Evolutionary conservation across 345 rosid genomes (phyloP).

Genomic region (Citrus mangshanensis): DNA sequence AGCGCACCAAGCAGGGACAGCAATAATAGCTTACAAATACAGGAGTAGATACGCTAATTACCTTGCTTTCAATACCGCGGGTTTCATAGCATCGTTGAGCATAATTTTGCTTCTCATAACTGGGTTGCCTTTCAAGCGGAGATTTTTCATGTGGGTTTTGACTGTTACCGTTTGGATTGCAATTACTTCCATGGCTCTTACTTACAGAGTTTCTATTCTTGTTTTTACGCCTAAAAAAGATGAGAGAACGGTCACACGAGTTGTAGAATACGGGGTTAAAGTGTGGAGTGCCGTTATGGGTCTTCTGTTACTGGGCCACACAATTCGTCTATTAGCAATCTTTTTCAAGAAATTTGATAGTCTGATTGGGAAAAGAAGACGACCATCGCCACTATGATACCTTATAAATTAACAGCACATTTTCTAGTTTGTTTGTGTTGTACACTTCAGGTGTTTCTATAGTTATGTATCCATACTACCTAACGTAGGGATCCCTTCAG

Average conservation of each 20-base stretch:
- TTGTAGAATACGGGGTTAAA: neutral
- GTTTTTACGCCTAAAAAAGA: conserved; percentile 9
- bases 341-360: neutral
- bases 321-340: neutral
- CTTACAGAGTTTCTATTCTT: conserved; percentile 11
- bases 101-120: conserved; percentile 31
- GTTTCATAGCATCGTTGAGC: conserved; percentile 30
- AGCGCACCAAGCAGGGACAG: conserved; percentile 17
- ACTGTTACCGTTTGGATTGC: conserved; percentile 34
- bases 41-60: neutral
- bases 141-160: conserved; percentile 30
- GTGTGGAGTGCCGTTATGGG: conserved; percentile 13
- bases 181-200: conserved; percentile 13
- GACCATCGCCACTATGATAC: neutral
- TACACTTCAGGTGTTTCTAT: no score
- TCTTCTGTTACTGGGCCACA: neutral
- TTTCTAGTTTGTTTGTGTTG: no score
- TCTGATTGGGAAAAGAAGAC: neutral
- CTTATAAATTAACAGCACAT: no score
- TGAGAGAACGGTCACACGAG: neutral
- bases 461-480: no score
- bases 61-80: conserved; percentile 14
- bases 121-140: conserved; percentile 25
- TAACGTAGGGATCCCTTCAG: no score
- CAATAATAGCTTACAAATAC: conserved; percentile 15